Conservation (phyloP, 2,329 filamentous ascomycete species). For the Diaporthe citrichinensis region DNA sequence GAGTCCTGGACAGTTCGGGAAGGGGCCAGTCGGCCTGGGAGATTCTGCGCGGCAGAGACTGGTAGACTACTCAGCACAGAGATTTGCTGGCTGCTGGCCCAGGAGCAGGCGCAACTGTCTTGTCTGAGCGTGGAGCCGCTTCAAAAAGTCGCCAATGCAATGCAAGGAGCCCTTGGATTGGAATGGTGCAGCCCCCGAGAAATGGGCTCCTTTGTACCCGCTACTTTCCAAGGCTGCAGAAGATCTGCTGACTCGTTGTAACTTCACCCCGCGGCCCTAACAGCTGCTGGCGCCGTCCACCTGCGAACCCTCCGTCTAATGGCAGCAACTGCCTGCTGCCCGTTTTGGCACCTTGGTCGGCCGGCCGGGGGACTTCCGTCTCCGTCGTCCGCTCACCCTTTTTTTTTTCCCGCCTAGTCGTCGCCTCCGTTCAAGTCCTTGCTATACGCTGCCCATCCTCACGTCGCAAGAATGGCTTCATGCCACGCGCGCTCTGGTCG, state of each 20-base stretch:
- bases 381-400: background rate
- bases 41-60: background rate
- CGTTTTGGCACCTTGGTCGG: background rate
- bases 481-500: background rate
- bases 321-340: background rate
- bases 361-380: background rate
- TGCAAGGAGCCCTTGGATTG: conserved; percentile 22
- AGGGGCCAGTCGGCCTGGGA: background rate
- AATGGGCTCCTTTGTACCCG: conserved; percentile 16
- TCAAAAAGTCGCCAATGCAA: conserved; percentile 29
- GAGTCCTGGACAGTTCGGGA: conserved; percentile 19
- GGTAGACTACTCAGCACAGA: conserved; percentile 6
- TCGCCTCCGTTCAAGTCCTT: background rate
- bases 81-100: background rate
- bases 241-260: conserved; percentile 24
- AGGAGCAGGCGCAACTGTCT: conserved; percentile 13
- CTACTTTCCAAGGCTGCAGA: conserved; percentile 28
- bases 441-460: background rate
- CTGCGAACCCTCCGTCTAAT: background rate
- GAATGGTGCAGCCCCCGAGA: conserved; percentile 19
- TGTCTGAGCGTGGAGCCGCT: conserved; percentile 31
- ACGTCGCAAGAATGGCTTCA: background rate
- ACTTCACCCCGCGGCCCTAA: conserved; percentile 11
- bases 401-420: background rate
- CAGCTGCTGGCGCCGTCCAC: background rate